Evolutionary conservation across 495 filamentous ascomycete genomes (phyloP), one percentile per base, ranked within the genome.

Genomic region (Aspergillus baeticus): DNA sequence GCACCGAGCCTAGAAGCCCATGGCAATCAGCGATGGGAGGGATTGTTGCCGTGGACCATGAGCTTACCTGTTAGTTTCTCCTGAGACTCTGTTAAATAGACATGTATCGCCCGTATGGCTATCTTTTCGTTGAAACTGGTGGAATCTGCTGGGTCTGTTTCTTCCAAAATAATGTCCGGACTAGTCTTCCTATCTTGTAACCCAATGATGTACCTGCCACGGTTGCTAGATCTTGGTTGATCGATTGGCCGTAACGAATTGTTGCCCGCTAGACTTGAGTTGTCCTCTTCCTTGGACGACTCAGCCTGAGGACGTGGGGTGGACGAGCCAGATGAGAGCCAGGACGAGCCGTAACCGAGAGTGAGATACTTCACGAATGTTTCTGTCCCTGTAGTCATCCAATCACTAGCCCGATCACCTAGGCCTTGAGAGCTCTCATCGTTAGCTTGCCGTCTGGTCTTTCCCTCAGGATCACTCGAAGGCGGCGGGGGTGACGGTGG

Each of bases 171-270:
- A 35, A 14, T 29, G n/a, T 60, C 49, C 13, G 52, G 58, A 15
- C 78, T 77, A 17, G 82, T 80, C 42, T 88, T 66, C 38, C 85
- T 77, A 13, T 88, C 86, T 52, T 79, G 78, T 4, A 92, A 74
- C 2, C 90, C 90, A 54, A 95, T 81, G 10, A 92, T 70, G 62
- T 86, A 95, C 52, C 81, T 81, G 6, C 88, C 89, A 14, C 52
- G 54, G 47, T 57, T 62, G 21, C 55, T 33, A 23, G 35, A 38
- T 20, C 54, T 47, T 8, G 21, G 6, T 3, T 45, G 43, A 36
- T 38, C 44, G 5, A 44, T 54, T 20, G 50, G 5, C 13, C 45
- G 37, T 21, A 48, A 23, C 3, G 21, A 8, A 2, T 35, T 26
- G n/a, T 42, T 11, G 43, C 45, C 18, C 10, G 33, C 6, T 15